Percentiles rank a stretch among this genome's conserved stretches.
Conservation (phyloP, 176 grass and related monocot species). For the Thalia dealbata region DNA sequence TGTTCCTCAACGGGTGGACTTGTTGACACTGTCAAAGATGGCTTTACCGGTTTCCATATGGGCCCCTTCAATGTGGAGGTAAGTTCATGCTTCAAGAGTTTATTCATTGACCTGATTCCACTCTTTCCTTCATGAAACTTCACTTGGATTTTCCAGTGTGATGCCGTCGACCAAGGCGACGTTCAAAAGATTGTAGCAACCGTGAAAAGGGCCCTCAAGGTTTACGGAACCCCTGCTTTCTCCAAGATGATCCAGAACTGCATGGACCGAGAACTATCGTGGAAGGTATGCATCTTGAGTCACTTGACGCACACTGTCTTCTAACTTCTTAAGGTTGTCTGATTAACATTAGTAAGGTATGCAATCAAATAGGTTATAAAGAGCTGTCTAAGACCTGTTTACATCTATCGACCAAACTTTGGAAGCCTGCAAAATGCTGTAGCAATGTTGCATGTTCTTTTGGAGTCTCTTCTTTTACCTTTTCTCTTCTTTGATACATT, state of each 20-base stretch:
- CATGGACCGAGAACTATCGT: conserved; percentile 82
- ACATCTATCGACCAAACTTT: too few relatives aligned
- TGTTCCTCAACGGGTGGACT: conserved; percentile 57
- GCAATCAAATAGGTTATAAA: too few relatives aligned
- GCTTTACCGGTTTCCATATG: conserved; percentile 52
- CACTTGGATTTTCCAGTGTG: conserved; percentile 21
- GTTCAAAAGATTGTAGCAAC: conserved; percentile 47
- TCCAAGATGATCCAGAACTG: conserved; percentile 71
- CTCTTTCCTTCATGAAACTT: too few relatives aligned
- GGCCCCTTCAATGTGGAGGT: conserved; percentile 38
- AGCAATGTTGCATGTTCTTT: too few relatives aligned
- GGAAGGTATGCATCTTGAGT: conserved; percentile 45
- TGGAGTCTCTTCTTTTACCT: too few relatives aligned
- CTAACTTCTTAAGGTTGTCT: too few relatives aligned
- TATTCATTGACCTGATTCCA: too few relatives aligned
- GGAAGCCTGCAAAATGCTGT: too few relatives aligned
- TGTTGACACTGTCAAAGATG: conserved; percentile 48
- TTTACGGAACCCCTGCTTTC: conserved; percentile 48
- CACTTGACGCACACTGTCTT: background rate
- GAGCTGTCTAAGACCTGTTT: too few relatives aligned
- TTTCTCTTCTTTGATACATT: too few relatives aligned
- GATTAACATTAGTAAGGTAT: too few relatives aligned
- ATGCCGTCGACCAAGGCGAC: conserved; percentile 40
- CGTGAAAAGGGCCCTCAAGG: conserved; percentile 47
- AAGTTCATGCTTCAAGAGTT: background rate